Evolutionary conservation across 352 stramenopile genomes (phyloP).

Genomic region (Pythium sp.): DNA sequence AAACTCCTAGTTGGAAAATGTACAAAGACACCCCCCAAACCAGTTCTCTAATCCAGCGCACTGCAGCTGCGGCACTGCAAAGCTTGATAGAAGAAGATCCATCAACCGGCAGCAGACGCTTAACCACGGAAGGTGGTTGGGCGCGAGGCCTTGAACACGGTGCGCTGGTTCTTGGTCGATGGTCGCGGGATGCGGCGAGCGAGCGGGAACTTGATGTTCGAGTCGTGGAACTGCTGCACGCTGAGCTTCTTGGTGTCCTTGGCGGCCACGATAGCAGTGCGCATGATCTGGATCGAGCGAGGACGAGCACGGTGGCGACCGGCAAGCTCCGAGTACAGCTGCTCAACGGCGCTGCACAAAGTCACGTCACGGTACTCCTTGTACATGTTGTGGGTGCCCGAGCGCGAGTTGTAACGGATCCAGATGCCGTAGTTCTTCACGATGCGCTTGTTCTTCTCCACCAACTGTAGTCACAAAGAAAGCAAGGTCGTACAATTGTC

Average conservation of each 20-base stretch:
- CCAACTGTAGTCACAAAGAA: constrained; percentile 61
- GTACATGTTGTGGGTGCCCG: constrained; percentile 99
- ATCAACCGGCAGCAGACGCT: constrained; percentile 24
- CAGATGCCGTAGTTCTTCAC: constrained; percentile 99
- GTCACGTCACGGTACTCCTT: constrained; percentile 99
- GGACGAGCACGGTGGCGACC: constrained; percentile 96
- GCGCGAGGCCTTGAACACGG: constrained; percentile 95
- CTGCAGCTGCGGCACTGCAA: neutral
- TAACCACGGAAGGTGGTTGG: constrained; percentile 99
- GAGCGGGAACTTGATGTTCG: constrained; percentile 98
- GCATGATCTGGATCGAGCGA: constrained; percentile 99
- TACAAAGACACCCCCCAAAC: neutral
- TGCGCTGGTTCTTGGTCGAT: constrained; percentile 94
- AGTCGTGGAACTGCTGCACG: constrained; percentile 97
- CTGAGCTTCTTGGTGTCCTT: constrained; percentile 96
- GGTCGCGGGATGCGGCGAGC: constrained; percentile 94
- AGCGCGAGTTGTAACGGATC: constrained; percentile 99
- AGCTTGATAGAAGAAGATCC: neutral
- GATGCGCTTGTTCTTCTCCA: constrained; percentile 97
- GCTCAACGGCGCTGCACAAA: constrained; percentile 96
- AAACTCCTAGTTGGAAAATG: neutral
- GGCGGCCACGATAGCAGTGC: constrained; percentile 93
- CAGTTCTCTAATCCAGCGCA: neutral
- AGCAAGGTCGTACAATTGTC: neutral
- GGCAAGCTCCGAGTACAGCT: constrained; percentile 99